phyloP scores from a whole-genome alignment of 192 early-diverging fungal species.

The Backusella mclennaniae region DNA sequence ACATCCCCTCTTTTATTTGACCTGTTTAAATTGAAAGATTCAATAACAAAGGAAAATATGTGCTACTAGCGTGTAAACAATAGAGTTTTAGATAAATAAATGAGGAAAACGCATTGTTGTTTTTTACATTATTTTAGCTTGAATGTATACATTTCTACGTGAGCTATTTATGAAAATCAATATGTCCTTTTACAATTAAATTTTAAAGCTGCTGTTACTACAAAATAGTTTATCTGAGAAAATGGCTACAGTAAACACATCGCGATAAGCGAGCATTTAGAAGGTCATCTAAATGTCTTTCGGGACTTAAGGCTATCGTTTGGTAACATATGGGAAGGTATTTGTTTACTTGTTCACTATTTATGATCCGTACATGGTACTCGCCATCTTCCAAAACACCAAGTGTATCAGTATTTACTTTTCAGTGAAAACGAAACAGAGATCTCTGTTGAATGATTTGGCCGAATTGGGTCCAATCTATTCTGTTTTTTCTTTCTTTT shows the following conservation, averaged over 20 bases:
- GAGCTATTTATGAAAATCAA: background rate
- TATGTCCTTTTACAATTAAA: background rate
- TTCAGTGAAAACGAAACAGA: no score
- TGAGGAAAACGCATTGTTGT: background rate
- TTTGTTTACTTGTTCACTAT: background rate
- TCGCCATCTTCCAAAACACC: no score
- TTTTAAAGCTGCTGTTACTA: background rate
- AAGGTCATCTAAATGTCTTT: background rate
- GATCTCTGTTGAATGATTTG: no score
- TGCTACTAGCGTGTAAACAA: background rate
- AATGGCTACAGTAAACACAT: background rate
- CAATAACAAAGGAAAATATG: background rate
- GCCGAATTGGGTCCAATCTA: no score
- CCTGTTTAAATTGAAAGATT: background rate
- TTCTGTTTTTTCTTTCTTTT: no score
- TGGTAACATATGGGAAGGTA: background rate
- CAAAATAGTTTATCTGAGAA: background rate
- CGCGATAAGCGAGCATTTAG: background rate
- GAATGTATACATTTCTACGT: background rate
- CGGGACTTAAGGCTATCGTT: background rate
- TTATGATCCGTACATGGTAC: background rate
- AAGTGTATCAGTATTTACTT: no score
- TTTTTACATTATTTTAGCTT: background rate
- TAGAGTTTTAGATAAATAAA: background rate
- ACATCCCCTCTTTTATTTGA: background rate